Evolutionary conservation across 129 eudicot species (phyloP).

Genomic region (Gnaphalium uliginosum): DNA sequence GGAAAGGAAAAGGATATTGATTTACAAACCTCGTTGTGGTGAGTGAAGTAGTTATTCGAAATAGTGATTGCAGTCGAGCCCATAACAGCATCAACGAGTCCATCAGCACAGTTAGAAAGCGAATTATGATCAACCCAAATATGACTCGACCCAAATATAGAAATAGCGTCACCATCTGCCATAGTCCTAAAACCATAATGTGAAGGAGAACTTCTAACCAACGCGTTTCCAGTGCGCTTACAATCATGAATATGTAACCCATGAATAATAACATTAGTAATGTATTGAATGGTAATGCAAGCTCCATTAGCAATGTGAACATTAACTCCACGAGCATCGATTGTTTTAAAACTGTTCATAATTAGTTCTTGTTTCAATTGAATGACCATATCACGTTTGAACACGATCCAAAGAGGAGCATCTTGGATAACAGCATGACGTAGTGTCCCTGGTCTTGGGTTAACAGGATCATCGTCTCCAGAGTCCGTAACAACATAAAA

Average conservation of each 20-base stretch:
- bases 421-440: slow-evolving; percentile 93
- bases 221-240: slow-evolving; percentile 84
- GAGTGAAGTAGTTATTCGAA: slow-evolving; percentile 84
- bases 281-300: slow-evolving; percentile 75
- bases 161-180: slow-evolving; percentile 92
- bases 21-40: slow-evolving; percentile 72
- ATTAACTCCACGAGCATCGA: slow-evolving; percentile 91
- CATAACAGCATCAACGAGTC: slow-evolving; percentile 93
- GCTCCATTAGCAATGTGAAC: slow-evolving; percentile 90
- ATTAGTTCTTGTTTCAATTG: slow-evolving; percentile 80
- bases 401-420: slow-evolving; percentile 81
- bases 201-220: slow-evolving; percentile 86
- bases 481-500: slow-evolving; percentile 82
- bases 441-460: slow-evolving; percentile 80
- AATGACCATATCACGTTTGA: slow-evolving; percentile 88
- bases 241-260: slow-evolving; percentile 89
- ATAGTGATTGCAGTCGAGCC: slow-evolving; percentile 92
- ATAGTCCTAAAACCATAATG: slow-evolving; percentile 92
- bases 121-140: slow-evolving; percentile 92
- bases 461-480: slow-evolving; percentile 74
- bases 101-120: slow-evolving; percentile 86
- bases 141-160: slow-evolving; percentile 86
- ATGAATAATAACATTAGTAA: slow-evolving; percentile 81
- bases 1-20: not conserved
- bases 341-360: slow-evolving; percentile 93